These are phyloP conservation scores for Penicillium polonicum DNA, from an alignment of 2,329 filamentous ascomycete species.

Conservation along the genomic window DNA sequence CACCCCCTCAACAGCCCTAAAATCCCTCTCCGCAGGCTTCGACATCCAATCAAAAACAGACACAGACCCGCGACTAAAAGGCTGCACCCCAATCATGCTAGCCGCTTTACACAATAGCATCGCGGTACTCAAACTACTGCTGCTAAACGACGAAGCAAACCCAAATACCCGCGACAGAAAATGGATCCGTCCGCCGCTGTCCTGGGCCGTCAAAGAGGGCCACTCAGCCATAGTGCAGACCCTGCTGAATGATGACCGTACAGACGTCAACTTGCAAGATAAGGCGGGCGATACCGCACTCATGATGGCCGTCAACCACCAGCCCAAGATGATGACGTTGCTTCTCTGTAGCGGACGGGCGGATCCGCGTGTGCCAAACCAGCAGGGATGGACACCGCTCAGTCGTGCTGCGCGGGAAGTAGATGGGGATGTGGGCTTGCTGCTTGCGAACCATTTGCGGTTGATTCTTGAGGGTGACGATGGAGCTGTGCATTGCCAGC, in stretches of 20 bases:
- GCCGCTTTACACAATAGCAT: slow-evolving; percentile 17
- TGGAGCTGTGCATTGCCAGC: slow-evolving; percentile 16
- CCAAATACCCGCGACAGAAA: slow-evolving; percentile 20
- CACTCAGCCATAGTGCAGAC: slow-evolving; percentile 14
- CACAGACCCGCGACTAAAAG: slow-evolving; percentile 12
- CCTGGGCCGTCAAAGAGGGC: slow-evolving; percentile 20
- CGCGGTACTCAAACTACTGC: slow-evolving; percentile 12
- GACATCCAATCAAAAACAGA: slow-evolving; percentile 17
- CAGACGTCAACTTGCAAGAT: slow-evolving; percentile 22
- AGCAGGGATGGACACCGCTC: slow-evolving; percentile 19
- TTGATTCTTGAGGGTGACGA: slow-evolving; percentile 19
- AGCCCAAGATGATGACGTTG: slow-evolving; percentile 10
- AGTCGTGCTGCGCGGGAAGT: slow-evolving; percentile 10
- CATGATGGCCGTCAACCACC: slow-evolving; percentile 13
- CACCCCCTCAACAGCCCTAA: slow-evolving; percentile 7
- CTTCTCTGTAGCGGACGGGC: slow-evolving; percentile 12
- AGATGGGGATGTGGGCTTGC: slow-evolving; percentile 9
- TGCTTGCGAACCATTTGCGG: slow-evolving; percentile 20
- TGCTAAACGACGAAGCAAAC: slow-evolving; percentile 14
- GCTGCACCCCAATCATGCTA: slow-evolving; percentile 20
- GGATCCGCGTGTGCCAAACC: slow-evolving; percentile 19
- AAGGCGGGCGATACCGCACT: slow-evolving; percentile 21
- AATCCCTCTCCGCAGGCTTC: slow-evolving; percentile 17
- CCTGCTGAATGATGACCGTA: slow-evolving; percentile 16
- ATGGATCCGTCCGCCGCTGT: slow-evolving; percentile 20